Conservation (phyloP, 345 rosid species). For the Combretum micranthum region DNA sequence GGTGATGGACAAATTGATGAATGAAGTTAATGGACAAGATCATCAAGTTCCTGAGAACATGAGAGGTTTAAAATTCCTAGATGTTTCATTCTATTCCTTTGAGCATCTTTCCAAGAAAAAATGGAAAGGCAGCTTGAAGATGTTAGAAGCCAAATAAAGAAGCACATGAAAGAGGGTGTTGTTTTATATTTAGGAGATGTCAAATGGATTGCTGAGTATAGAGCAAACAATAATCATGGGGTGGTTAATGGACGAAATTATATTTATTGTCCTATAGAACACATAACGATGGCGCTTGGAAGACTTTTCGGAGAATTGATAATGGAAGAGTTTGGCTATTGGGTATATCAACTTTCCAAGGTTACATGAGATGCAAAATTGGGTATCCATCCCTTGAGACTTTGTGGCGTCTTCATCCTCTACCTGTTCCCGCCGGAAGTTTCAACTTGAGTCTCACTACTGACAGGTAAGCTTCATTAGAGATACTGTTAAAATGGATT, state of each 20-base stretch:
- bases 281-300: constrained; percentile 60
- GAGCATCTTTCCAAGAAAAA: constrained; percentile 39
- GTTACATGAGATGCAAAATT: constrained; percentile 64
- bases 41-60: constrained; percentile 28
- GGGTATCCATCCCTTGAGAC: constrained; percentile 50
- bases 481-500: too few relatives aligned
- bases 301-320: constrained; percentile 45
- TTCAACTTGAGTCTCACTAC: constrained; percentile 63
- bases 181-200: constrained; percentile 70
- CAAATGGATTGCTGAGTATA: constrained; percentile 47
- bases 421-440: constrained; percentile 60
- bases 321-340: constrained; percentile 59
- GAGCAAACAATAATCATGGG: constrained; percentile 18
- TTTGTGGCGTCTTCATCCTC: constrained; percentile 53
- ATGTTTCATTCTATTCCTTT: constrained; percentile 39
- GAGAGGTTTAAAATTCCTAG: constrained; percentile 49
- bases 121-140: constrained; percentile 54
- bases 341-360: constrained; percentile 75
- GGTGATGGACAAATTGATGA: constrained; percentile 55
- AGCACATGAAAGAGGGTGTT: constrained; percentile 30
- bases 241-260: constrained; percentile 16
- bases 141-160: constrained; percentile 32
- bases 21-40: constrained; percentile 32
- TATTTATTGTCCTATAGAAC: constrained; percentile 43
- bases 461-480: constrained; percentile 38